Conservation (phyloP, 805 yeast species). For the Hanseniaspora mollemarum region DNA sequence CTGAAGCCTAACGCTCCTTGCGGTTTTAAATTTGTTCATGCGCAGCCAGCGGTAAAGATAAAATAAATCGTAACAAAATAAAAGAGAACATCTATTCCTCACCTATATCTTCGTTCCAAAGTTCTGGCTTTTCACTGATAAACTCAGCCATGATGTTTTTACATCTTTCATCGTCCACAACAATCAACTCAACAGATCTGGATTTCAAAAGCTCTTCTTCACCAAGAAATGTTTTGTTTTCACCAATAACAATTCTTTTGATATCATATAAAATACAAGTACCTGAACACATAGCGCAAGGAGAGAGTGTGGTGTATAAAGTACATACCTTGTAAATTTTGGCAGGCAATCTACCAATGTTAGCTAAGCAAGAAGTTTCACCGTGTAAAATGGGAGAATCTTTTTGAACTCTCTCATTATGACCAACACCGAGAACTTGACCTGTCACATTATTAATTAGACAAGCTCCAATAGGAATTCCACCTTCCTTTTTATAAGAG, state of each 20-base stretch:
- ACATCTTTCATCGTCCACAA: slow-evolving; percentile 49
- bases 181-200: slow-evolving; percentile 63
- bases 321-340: slow-evolving; percentile 72
- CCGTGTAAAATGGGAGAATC: slow-evolving; percentile 79
- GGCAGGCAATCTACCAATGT: slow-evolving; percentile 82
- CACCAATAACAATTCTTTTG: slow-evolving; percentile 79
- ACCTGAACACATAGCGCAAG: slow-evolving; percentile 93
- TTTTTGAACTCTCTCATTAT: slow-evolving; percentile 80
- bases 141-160: slow-evolving; percentile 64
- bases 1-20: too few relatives aligned
- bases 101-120: slow-evolving; percentile 78
- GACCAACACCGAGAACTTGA: slow-evolving; percentile 74
- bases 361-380: slow-evolving; percentile 78
- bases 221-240: slow-evolving; percentile 69
- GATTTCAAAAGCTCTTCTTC: slow-evolving; percentile 62
- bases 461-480: slow-evolving; percentile 62
- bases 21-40: too few relatives aligned
- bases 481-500: slow-evolving; percentile 63
- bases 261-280: slow-evolving; percentile 83
- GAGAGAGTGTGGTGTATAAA: slow-evolving; percentile 82
- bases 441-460: slow-evolving; percentile 48
- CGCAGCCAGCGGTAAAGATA: too few relatives aligned
- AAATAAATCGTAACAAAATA: too few relatives aligned
- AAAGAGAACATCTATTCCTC: slow-evolving; percentile 21
- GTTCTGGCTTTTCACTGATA: slow-evolving; percentile 63